Evolutionary conservation across 1,284 basidiomycete genomes (phyloP).

Genomic region (Thelephora terrestris): DNA sequence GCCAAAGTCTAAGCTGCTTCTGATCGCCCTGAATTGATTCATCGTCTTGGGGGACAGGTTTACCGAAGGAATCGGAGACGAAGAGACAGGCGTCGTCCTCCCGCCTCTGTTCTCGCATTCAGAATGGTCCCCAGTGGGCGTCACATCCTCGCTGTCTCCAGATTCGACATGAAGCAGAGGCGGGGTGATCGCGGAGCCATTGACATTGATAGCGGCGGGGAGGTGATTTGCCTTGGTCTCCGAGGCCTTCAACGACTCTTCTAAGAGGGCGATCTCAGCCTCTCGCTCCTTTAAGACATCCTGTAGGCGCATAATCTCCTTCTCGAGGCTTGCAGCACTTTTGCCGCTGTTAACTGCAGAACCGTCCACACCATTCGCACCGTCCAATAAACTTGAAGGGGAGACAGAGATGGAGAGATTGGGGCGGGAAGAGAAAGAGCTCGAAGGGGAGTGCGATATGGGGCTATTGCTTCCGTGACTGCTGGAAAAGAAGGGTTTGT

Average conservation of each 20-base stretch:
- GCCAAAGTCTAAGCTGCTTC: constrained; percentile 48
- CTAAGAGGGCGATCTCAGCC: constrained; percentile 72
- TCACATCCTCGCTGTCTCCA: constrained; percentile 11
- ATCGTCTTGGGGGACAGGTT: constrained; percentile 59
- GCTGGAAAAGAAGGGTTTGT: constrained; percentile 68
- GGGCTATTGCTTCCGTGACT: constrained; percentile 53
- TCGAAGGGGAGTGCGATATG: constrained; percentile 33
- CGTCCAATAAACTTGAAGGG: too few relatives aligned
- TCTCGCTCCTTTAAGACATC: constrained; percentile 84
- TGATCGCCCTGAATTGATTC: constrained; percentile 60
- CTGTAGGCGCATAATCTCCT: constrained; percentile 86
- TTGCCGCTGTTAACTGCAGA: too few relatives aligned
- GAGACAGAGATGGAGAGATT: constrained; percentile 52
- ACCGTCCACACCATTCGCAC: too few relatives aligned
- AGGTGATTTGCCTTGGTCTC: constrained; percentile 30
- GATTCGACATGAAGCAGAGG: constrained; percentile 12
- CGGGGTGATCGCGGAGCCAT: not conserved
- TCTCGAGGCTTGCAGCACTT: constrained; percentile 59
- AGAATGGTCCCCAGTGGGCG: constrained; percentile 13
- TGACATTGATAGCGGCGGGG: not conserved
- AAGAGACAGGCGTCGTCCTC: not conserved
- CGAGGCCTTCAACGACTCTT: constrained; percentile 40
- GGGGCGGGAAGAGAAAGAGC: constrained; percentile 29
- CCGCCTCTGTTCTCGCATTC: constrained; percentile 14
- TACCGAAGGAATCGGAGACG: constrained; percentile 8